A percentile compares a stretch with the other conserved stretches of the same genome.
These are phyloP conservation scores for Kodamaea leandrae DNA, from an alignment of 805 yeast species.

Conservation along the genomic window DNA sequence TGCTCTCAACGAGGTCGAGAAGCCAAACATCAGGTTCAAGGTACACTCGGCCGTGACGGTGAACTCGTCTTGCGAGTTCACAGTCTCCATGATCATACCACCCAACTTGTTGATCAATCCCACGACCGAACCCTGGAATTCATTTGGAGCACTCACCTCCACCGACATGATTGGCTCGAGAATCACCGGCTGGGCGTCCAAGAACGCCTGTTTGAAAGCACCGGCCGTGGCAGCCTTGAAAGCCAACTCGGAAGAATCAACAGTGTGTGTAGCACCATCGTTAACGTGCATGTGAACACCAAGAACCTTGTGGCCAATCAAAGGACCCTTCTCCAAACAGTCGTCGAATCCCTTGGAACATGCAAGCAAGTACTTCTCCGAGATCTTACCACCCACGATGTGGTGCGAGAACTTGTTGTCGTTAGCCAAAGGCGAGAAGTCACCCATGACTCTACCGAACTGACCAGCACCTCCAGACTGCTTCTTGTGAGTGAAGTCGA, in stretches of 20 bases:
- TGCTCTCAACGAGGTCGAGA: constrained; percentile 93
- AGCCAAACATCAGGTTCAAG: constrained; percentile 94
- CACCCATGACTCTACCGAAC: constrained; percentile 94
- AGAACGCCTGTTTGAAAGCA: constrained; percentile 90
- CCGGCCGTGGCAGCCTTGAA: constrained; percentile 89
- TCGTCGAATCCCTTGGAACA: constrained; percentile 96
- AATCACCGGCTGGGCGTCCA: constrained; percentile 79
- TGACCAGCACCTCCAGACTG: constrained; percentile 99
- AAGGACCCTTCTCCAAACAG: constrained; percentile 92
- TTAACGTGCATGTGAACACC: constrained; percentile 91
- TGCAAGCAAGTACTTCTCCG: constrained; percentile 91
- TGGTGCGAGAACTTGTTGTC: constrained; percentile 79
- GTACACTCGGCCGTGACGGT: constrained; percentile 93
- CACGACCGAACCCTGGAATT: constrained; percentile 91
- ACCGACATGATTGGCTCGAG: constrained; percentile 97
- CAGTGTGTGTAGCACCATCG: constrained; percentile 97
- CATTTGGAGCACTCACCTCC: constrained; percentile 89
- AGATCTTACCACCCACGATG: constrained; percentile 94
- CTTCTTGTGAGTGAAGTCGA: constrained; percentile 94
- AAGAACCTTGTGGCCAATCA: constrained; percentile 89
- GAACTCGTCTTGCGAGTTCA: constrained; percentile 91
- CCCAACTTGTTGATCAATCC: constrained; percentile 88
- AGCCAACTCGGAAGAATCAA: constrained; percentile 94
- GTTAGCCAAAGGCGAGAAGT: constrained; percentile 59
- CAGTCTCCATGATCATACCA: constrained; percentile 92